These are phyloP conservation scores for Pilaira anomala DNA, from an alignment of 192 early-diverging fungal species.

Conservation along the genomic window DNA sequence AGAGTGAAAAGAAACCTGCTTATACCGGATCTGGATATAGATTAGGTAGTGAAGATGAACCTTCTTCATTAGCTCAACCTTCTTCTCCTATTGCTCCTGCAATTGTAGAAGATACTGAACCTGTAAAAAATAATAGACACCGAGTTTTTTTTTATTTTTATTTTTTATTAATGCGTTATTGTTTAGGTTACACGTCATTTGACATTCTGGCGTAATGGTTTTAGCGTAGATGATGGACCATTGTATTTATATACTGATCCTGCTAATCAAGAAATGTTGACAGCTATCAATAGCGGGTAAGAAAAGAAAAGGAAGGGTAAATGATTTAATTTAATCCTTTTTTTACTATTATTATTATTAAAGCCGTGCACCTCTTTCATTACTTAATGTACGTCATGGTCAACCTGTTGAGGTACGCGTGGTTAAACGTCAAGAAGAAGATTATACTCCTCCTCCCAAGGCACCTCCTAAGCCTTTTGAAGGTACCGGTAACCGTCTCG, in stretches of 20 bases:
- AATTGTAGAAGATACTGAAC: neutral
- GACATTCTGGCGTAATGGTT: conserved; percentile 96
- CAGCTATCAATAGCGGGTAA: conserved; percentile 86
- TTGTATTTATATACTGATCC: conserved; percentile 85
- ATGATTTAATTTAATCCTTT: neutral
- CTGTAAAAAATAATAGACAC: neutral
- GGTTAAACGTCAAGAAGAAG: conserved; percentile 75
- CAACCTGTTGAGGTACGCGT: conserved; percentile 92
- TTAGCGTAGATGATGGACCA: conserved; percentile 92
- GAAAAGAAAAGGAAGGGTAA: conserved; percentile 2
- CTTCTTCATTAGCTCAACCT: conserved; percentile 26
- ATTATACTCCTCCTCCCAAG: conserved; percentile 81
- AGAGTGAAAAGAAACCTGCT: conserved; percentile 16
- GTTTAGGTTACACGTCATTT: conserved; percentile 65
- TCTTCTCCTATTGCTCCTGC: neutral
- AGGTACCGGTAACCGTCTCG: conserved; percentile 78
- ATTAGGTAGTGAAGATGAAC: conserved; percentile 53
- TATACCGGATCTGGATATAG: conserved; percentile 48
- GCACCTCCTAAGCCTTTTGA: conserved; percentile 72
- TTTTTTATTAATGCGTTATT: neutral
- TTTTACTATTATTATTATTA: too few relatives aligned
- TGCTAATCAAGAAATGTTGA: conserved; percentile 77
- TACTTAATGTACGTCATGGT: conserved; percentile 83
- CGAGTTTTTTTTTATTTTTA: too few relatives aligned
- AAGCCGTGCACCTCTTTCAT: conserved; percentile 81